These are phyloP conservation scores for Colletotrichum sp. DNA, from an alignment of 2,329 filamentous ascomycete genomes.

Conservation along the genomic window DNA sequence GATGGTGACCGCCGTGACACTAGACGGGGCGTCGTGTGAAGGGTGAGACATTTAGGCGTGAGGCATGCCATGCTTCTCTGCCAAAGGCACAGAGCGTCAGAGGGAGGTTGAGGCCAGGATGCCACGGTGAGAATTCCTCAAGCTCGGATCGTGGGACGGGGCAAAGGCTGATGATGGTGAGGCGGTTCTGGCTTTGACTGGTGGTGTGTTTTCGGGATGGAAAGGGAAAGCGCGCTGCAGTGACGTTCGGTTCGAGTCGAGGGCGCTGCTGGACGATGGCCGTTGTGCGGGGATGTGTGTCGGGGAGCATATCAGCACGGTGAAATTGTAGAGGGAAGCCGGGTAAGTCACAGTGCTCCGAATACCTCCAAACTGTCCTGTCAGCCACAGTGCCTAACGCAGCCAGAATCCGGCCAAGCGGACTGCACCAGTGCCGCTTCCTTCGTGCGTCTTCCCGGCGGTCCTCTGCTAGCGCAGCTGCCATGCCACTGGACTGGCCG, in stretches of 20 bases:
- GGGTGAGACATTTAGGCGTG: neutral
- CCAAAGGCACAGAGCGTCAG: neutral
- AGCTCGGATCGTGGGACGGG: neutral
- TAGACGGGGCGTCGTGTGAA: neutral
- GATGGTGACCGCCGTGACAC: neutral
- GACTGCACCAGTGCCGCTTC: neutral
- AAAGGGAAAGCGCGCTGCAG: slow-evolving; percentile 1
- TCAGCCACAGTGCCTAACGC: neutral
- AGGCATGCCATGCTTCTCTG: neutral
- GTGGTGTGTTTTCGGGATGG: slow-evolving; percentile 2
- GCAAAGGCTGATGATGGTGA: neutral
- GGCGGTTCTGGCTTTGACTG: neutral
- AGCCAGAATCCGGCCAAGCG: neutral
- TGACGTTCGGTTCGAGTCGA: neutral
- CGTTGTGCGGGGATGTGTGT: neutral
- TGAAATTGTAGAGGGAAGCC: accelerated
- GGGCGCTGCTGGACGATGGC: neutral
- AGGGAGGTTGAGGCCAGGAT: neutral
- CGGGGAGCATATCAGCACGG: neutral
- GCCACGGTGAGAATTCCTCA: neutral
- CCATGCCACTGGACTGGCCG: neutral
- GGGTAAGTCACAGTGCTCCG: neutral
- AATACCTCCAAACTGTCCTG: neutral
- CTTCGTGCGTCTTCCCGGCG: neutral
- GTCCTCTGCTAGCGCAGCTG: neutral